A percentile compares a stretch with the other conserved stretches of the same genome.
phyloP scores from a whole-genome alignment of 1,284 basidiomycete species.

The Phellopilus nigrolimitatus region DNA sequence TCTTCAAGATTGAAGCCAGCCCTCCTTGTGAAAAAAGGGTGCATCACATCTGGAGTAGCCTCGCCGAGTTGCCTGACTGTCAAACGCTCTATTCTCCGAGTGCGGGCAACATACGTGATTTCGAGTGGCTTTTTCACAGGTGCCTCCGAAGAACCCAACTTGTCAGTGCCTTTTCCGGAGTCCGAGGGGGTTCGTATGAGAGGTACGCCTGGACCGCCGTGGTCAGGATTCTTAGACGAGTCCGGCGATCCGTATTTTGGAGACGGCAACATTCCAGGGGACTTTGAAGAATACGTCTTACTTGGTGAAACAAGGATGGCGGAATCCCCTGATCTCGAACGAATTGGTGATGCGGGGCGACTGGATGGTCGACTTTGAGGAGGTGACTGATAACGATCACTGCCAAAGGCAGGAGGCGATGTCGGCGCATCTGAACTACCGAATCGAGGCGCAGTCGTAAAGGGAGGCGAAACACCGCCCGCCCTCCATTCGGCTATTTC shows the following conservation, averaged over 20 bases:
- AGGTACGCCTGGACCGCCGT: background rate
- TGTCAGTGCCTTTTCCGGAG: background rate
- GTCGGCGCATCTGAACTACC: slow-evolving; percentile 18
- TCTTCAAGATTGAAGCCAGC: slow-evolving; percentile 79
- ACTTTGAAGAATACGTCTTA: background rate
- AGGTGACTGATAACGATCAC: slow-evolving; percentile 9
- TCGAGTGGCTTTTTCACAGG: slow-evolving; percentile 28
- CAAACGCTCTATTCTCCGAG: slow-evolving; percentile 63
- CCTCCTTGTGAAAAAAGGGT: slow-evolving; percentile 80
- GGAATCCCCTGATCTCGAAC: slow-evolving; percentile 6
- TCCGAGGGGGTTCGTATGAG: background rate
- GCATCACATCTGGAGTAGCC: slow-evolving; percentile 84
- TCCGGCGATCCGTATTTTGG: slow-evolving; percentile 4
- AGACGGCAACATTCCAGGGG: background rate
- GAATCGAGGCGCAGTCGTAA: slow-evolving; percentile 26
- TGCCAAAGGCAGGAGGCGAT: slow-evolving; percentile 6
- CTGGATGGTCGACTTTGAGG: slow-evolving; percentile 9
- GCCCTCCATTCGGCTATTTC: slow-evolving; percentile 48
- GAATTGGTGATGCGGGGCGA: slow-evolving; percentile 15
- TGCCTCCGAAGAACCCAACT: slow-evolving; percentile 4
- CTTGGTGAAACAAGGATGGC: slow-evolving; percentile 3
- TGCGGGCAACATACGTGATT: slow-evolving; percentile 47
- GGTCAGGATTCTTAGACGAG: background rate
- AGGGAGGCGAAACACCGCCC: slow-evolving; percentile 30
- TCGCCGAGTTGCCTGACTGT: slow-evolving; percentile 83